Conservation (phyloP, 2,329 filamentous ascomycete species). For the Pseudomassariella vexata region DNA sequence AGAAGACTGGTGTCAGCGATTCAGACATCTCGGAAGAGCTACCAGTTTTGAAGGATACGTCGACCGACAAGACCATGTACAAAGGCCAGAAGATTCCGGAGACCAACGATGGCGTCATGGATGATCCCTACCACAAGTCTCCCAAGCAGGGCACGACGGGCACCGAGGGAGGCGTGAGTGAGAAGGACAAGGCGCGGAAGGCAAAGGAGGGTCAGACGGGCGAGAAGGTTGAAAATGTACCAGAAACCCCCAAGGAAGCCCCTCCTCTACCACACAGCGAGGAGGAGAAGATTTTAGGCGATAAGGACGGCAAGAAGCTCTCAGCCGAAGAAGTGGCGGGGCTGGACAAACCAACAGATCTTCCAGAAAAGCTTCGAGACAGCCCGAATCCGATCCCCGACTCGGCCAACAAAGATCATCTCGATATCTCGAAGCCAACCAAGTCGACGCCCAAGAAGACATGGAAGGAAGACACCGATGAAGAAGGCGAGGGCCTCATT, state of each 20-base stretch:
- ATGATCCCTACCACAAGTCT: conserved; percentile 69
- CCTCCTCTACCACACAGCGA: conserved; percentile 79
- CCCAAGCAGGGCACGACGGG: conserved; percentile 84
- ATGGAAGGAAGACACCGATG: conserved; percentile 33
- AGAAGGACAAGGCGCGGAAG: conserved; percentile 74
- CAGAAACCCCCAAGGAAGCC: conserved; percentile 78
- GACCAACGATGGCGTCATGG: conserved; percentile 81
- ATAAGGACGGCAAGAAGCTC: conserved; percentile 33
- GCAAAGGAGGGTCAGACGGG: conserved; percentile 60
- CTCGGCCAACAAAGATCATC: conserved; percentile 58
- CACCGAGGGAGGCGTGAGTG: conserved; percentile 82
- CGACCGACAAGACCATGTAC: conserved; percentile 44
- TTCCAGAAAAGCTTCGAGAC: conserved; percentile 74
- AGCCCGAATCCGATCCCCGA: conserved; percentile 64
- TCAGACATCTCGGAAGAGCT: conserved; percentile 32
- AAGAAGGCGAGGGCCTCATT: conserved; percentile 55
- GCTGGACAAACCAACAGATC: conserved; percentile 72
- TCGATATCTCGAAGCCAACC: conserved; percentile 43
- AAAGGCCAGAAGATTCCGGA: conserved; percentile 58
- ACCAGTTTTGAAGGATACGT: conserved; percentile 43
- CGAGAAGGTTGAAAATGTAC: conserved; percentile 65
- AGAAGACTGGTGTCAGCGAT: conserved; percentile 25
- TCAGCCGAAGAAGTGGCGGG: conserved; percentile 39
- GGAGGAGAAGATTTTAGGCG: conserved; percentile 56
- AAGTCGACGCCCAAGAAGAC: conserved; percentile 24